Evolutionary conservation across 352 stramenopile species (phyloP), one percentile per base, ranked within the genome.

Genomic region (Thalassiosira hispida): DNA sequence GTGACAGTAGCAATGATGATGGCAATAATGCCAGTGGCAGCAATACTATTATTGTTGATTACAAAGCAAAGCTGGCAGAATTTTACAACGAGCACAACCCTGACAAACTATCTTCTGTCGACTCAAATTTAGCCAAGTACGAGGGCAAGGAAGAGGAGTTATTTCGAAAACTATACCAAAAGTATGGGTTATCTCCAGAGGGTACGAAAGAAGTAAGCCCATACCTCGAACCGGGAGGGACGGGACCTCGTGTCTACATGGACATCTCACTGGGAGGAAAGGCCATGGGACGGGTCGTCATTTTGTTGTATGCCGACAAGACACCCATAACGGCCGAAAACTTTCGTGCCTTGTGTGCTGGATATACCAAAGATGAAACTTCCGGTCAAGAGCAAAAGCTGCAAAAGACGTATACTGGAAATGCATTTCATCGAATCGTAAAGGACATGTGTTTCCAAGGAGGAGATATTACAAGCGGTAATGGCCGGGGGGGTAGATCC

Each of bases 51-150:
- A n/a, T n/a, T n/a, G 3, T 38, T 3, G 76, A 87, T 63, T 87
- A 84, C 67, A 81, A 87, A 55, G 27, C 67, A 16, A 81, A 86
- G 16, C 73, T 98, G 22, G 85, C 95, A 40, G 92, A 92, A 23
- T 98, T 98, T 73, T 98, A 98, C 83, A 81, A 94, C 44, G 93
- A 97, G 63, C 84, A 97, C 81, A 98, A 98, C 74, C 94, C 94
- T 4, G 86, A 80, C 16, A 97, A 97, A 78, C 75, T 98, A 14
- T 78, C 79, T 23, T 93, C 93, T 23, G 92, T 97, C 18, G 95
- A 97, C 70, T 64, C 90, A 23, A 97, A 93, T 31, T 87, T 98
- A 8, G 73, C 87, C 40, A 97, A 96, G 82, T 98, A 97, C 70
- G 71, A 81, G 29, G 79, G 81, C 11, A 81, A 76, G 14, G 83